Conservation (phyloP, 2,329 filamentous ascomycete species). For the Stylonectria norvegica region DNA sequence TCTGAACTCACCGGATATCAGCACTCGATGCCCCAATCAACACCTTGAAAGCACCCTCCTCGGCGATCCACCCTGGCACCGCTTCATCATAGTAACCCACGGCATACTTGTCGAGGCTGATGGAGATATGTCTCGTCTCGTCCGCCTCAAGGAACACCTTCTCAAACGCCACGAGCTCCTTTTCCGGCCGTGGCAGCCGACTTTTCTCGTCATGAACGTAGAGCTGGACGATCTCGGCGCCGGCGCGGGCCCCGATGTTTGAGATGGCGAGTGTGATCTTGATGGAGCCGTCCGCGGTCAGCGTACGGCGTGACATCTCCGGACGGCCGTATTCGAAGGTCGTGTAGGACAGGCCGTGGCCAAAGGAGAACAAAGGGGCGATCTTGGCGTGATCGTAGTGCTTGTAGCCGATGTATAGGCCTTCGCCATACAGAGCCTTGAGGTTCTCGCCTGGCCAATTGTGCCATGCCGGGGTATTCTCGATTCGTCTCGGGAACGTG, state of each 20-base stretch:
- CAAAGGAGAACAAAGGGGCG: conserved; percentile 65
- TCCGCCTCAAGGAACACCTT: conserved; percentile 59
- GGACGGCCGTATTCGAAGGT: conserved; percentile 62
- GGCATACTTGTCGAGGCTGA: conserved; percentile 48
- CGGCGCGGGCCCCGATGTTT: conserved; percentile 54
- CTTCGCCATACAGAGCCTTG: conserved; percentile 68
- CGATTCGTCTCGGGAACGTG: conserved; percentile 61
- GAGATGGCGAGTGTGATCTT: conserved; percentile 47
- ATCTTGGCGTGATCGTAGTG: conserved; percentile 64
- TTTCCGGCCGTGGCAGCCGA: conserved; percentile 61
- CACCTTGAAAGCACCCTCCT: conserved; percentile 60
- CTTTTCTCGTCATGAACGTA: conserved; percentile 65
- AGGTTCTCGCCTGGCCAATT: conserved; percentile 72
- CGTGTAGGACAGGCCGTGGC: conserved; percentile 72
- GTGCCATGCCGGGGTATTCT: conserved; percentile 67
- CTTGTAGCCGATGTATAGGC: conserved; percentile 68
- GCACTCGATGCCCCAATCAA: conserved; percentile 59
- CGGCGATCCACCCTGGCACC: conserved; percentile 59
- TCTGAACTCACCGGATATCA: conserved; percentile 57
- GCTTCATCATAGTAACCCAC: conserved; percentile 62
- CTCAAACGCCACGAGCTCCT: conserved; percentile 68
- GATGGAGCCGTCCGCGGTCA: conserved; percentile 39
- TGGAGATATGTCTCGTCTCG: conserved; percentile 48
- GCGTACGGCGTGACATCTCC: conserved; percentile 42
- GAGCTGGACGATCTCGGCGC: conserved; percentile 63